Evolutionary conservation across 495 filamentous ascomycete genomes (phyloP).

Genomic region (Podospora fimiseda): DNA sequence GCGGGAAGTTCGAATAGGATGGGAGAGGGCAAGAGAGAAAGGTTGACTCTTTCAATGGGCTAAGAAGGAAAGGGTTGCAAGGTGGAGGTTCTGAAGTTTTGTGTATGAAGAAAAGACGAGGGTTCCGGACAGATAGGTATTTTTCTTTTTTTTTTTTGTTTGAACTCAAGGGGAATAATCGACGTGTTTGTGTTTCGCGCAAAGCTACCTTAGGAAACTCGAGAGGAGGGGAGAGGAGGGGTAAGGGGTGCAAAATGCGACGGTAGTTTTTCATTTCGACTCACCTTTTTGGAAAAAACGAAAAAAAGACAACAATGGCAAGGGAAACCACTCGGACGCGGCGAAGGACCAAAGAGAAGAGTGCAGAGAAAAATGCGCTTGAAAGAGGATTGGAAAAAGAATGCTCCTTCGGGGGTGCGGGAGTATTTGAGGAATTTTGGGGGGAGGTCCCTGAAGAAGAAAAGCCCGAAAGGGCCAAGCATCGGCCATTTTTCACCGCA

Average conservation of each 20-base stretch:
- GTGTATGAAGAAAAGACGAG: not conserved
- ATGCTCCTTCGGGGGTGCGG: conserved; percentile 15
- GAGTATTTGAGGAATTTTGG: conserved; percentile 35
- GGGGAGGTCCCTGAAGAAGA: conserved; percentile 13
- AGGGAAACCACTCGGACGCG: conserved; percentile 3
- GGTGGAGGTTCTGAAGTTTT: not conserved
- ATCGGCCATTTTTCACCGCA: conserved; percentile 24
- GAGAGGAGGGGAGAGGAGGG: not conserved
- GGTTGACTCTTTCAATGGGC: not conserved
- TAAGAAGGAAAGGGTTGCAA: not conserved
- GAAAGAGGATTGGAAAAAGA: conserved; percentile 22
- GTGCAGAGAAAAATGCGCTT: conserved; percentile 15
- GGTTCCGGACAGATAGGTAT: not conserved
- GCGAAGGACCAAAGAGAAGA: conserved; percentile 6
- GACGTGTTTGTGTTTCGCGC: not conserved
- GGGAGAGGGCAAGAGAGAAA: not conserved
- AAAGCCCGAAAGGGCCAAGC: conserved; percentile 17
- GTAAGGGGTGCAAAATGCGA: not conserved
- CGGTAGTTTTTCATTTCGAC: not conserved
- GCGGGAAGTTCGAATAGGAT: not conserved
- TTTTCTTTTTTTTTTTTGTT: not conserved
- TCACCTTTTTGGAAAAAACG: conserved; percentile 13
- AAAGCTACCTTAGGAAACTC: not conserved
- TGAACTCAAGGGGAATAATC: not conserved
- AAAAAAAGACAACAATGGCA: conserved; percentile 4